phyloP scores from a whole-genome alignment of 257 asterid genomes.

The Verbena officinalis region DNA sequence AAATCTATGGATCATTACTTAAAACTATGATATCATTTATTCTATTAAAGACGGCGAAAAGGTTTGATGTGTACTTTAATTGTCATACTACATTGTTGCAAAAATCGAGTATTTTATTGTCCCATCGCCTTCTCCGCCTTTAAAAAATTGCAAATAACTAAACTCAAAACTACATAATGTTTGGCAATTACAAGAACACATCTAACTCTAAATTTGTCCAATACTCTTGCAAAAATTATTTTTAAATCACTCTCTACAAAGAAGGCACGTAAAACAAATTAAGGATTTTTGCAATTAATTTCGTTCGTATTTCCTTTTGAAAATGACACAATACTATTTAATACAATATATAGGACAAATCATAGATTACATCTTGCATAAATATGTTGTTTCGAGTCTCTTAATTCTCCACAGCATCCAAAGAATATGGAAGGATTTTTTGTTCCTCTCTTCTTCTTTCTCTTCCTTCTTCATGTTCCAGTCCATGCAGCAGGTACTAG shows the following conservation, averaged over 20 bases:
- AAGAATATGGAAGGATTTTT: constrained; percentile 24
- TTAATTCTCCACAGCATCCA: constrained; percentile 1
- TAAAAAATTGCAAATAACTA: background rate
- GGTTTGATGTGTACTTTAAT: background rate
- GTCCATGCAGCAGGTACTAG: constrained; percentile 22
- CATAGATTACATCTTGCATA: constrained; percentile 18
- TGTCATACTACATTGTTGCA: constrained; percentile 17
- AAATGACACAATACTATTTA: background rate
- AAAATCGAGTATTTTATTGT: constrained; percentile 1
- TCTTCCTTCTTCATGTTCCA: constrained; percentile 8
- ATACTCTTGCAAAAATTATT: background rate
- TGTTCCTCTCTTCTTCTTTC: background rate
- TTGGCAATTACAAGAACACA: too few species aligned
- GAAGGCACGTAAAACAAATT: background rate
- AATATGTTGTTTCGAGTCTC: constrained; percentile 8
- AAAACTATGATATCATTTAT: too few species aligned
- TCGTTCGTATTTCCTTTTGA: background rate
- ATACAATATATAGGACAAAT: background rate
- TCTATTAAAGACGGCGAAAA: background rate
- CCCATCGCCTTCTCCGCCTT: constrained; percentile 22
- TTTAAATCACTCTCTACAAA: background rate
- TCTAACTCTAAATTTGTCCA: too few species aligned
- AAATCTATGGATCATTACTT: too few species aligned
- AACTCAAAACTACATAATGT: background rate
- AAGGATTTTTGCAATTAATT: background rate